phyloP scores from a whole-genome alignment of 345 rosid genomes.

The Cardamine occulta region DNA sequence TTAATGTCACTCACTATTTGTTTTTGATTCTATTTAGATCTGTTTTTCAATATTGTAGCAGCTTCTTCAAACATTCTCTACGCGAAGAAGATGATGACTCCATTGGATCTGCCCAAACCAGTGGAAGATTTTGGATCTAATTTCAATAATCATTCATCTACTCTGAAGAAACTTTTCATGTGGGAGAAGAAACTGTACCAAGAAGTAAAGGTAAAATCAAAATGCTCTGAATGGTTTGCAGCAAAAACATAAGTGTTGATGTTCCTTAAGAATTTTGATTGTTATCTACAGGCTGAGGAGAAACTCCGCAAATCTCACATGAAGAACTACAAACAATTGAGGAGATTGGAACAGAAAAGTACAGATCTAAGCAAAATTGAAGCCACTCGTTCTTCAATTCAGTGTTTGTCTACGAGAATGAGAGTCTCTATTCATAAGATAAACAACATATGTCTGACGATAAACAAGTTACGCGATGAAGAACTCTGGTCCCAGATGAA shows the following conservation, averaged over 20 bases:
- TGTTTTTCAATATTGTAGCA: neutral
- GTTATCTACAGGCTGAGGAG: slow-evolving; percentile 64
- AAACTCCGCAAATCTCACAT: slow-evolving; percentile 55
- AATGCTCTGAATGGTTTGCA: neutral
- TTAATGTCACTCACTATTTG: neutral
- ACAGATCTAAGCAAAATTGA: slow-evolving; percentile 53
- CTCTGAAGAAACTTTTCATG: slow-evolving; percentile 56
- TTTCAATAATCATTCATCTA: slow-evolving; percentile 57
- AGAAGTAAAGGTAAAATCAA: slow-evolving; percentile 65
- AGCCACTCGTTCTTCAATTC: slow-evolving; percentile 40
- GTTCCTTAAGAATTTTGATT: neutral
- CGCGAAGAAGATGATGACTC: slow-evolving; percentile 33
- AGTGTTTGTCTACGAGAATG: slow-evolving; percentile 56
- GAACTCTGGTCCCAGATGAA: slow-evolving; percentile 66
- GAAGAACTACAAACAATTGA: slow-evolving; percentile 56
- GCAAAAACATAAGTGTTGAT: neutral
- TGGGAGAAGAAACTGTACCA: slow-evolving; percentile 79
- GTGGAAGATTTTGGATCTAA: slow-evolving; percentile 43
- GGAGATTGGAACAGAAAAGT: slow-evolving; percentile 49
- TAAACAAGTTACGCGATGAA: slow-evolving; percentile 62
- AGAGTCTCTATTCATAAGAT: slow-evolving; percentile 65
- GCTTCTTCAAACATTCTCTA: slow-evolving; percentile 50
- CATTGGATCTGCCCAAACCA: slow-evolving; percentile 8
- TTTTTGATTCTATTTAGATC: slow-evolving; percentile 9
- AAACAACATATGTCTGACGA: slow-evolving; percentile 55